Evolutionary conservation across 371 early-diverging fungal genomes (phyloP).

Genomic region (Rhizomucor pusillus): DNA sequence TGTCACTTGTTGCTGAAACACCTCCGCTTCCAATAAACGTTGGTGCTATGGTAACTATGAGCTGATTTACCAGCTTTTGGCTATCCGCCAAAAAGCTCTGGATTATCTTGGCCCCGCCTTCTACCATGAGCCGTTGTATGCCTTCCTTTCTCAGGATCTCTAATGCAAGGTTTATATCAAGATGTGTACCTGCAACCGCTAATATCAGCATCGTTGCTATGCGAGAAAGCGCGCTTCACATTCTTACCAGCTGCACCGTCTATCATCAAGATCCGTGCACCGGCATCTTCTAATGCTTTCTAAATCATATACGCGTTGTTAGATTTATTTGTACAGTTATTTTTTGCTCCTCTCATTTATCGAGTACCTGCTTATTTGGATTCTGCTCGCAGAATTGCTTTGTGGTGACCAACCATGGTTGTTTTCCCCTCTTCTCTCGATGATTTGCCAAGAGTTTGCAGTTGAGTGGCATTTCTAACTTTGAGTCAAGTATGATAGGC

Average conservation of each 20-base stretch:
- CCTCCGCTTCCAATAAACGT: slow-evolving; percentile 63
- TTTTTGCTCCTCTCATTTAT: neutral
- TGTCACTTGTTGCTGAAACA: slow-evolving; percentile 22
- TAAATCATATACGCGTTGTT: slow-evolving; percentile 5
- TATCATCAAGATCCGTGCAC: slow-evolving; percentile 42
- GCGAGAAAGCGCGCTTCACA: neutral
- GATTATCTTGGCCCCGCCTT: slow-evolving; percentile 88
- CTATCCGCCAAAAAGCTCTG: slow-evolving; percentile 54
- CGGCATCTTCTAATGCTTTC: slow-evolving; percentile 41
- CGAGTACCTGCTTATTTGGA: neutral
- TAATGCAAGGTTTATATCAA: slow-evolving; percentile 18
- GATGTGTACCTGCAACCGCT: slow-evolving; percentile 2
- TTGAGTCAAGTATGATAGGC: slow-evolving; percentile 87
- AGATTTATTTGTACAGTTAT: slow-evolving; percentile 7
- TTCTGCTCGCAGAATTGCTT: neutral
- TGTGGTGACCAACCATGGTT: slow-evolving; percentile 33
- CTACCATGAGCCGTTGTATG: slow-evolving; percentile 79
- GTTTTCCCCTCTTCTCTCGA: slow-evolving; percentile 16
- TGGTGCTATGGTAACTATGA: slow-evolving; percentile 83
- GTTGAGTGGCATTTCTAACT: slow-evolving; percentile 19
- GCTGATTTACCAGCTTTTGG: slow-evolving; percentile 41
- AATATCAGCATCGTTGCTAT: no score
- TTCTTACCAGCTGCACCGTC: neutral
- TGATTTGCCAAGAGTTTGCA: slow-evolving; percentile 36
- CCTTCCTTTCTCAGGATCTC: slow-evolving; percentile 23